phyloP scores from a whole-genome alignment of 2,329 filamentous ascomycete species.

The Dactylellina drechsleri region DNA sequence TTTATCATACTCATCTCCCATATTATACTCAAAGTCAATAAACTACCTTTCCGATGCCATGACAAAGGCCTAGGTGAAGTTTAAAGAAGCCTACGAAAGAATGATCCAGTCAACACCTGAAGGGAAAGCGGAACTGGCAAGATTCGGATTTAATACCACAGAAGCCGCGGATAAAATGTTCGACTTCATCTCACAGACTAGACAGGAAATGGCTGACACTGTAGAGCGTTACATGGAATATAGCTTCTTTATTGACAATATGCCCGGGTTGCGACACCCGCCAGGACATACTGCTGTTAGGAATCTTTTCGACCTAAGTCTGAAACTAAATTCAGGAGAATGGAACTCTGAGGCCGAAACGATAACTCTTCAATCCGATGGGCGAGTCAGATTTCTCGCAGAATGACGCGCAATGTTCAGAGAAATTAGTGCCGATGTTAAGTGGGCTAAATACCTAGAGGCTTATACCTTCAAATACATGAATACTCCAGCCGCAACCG shows the following conservation, averaged over 20 bases:
- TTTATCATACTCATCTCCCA: background rate
- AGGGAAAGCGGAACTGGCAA: constrained; percentile 1
- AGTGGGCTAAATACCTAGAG: constrained; percentile 1
- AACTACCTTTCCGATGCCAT: constrained; percentile 6
- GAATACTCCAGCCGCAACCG: background rate
- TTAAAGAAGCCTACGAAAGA: background rate
- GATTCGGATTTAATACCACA: background rate
- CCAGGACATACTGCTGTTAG: background rate
- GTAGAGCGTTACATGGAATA: background rate
- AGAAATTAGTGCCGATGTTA: background rate
- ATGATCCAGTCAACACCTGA: constrained; percentile 1
- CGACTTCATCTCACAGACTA: background rate
- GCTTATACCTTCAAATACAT: constrained; percentile 1
- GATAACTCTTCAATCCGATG: background rate
- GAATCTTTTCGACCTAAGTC: constrained; percentile 4
- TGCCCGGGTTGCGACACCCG: background rate
- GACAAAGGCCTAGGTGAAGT: background rate
- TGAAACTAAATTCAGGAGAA: background rate
- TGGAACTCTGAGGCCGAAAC: background rate
- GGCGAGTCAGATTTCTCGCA: background rate
- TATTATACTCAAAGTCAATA: background rate
- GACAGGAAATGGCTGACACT: background rate
- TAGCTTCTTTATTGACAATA: background rate
- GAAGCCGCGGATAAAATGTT: background rate
- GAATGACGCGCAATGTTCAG: constrained; percentile 5